Conservation (phyloP, 169 alveolate genomes). For the Plasmodium adleri region DNA sequence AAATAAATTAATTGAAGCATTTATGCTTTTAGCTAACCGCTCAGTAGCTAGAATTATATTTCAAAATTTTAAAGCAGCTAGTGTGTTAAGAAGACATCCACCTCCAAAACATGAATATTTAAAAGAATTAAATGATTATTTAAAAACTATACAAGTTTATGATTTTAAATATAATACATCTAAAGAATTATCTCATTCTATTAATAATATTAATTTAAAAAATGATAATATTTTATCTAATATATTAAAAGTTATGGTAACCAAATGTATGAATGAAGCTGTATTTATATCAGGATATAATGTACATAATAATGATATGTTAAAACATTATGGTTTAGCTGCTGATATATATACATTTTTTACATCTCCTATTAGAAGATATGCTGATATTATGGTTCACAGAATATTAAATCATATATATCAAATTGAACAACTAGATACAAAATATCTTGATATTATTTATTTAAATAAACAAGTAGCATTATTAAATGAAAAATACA, state of each 20-base stretch:
- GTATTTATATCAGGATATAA: constrained; percentile 83
- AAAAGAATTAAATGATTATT: constrained; percentile 89
- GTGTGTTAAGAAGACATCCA: constrained; percentile 96
- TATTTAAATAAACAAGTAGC: constrained; percentile 39
- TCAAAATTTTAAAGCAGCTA: constrained; percentile 92
- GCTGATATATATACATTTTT: constrained; percentile 99
- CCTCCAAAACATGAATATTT: constrained; percentile 95
- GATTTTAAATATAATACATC: constrained; percentile 90
- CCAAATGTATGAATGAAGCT: constrained; percentile 97
- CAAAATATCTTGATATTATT: constrained; percentile 74
- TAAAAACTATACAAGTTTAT: constrained; percentile 87
- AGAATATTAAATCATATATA: constrained; percentile 90
- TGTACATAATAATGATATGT: constrained; percentile 73
- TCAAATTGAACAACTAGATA: constrained; percentile 78
- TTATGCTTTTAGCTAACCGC: constrained; percentile 98
- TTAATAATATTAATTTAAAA: constrained; percentile 88
- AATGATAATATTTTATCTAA: constrained; percentile 91
- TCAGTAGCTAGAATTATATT: constrained; percentile 95
- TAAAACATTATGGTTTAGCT: constrained; percentile 97
- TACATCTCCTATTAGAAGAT: constrained; percentile 99
- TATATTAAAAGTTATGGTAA: constrained; percentile 92
- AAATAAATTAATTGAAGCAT: constrained; percentile 95
- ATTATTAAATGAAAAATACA: constrained; percentile 57
- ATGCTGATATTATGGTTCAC: constrained; percentile 98
- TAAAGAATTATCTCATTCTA: constrained; percentile 90